phyloP scores from a whole-genome alignment of 805 yeast species.

The Starmerella ratchasimensis region DNA sequence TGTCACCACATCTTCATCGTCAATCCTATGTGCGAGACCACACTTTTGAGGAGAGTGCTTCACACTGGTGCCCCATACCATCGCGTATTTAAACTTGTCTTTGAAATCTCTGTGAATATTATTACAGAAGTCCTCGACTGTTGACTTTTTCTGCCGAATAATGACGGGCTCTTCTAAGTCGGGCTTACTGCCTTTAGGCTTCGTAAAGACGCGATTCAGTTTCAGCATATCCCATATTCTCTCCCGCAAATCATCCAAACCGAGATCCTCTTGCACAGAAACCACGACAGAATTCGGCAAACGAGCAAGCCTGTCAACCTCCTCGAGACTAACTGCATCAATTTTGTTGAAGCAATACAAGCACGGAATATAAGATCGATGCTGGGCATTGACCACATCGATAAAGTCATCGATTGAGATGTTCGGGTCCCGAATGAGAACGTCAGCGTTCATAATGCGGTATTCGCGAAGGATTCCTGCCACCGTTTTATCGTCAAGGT shows the following conservation, averaged over 20 bases:
- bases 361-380: conserved; percentile 80
- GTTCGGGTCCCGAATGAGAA: conserved; percentile 73
- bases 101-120: conserved; percentile 89
- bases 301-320: conserved; percentile 81
- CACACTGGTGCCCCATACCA: conserved; percentile 80
- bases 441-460: conserved; percentile 86
- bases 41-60: conserved; percentile 96
- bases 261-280: conserved; percentile 80
- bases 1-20: conserved; percentile 90
- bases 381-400: conserved; percentile 77
- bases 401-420: conserved; percentile 87
- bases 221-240: conserved; percentile 86
- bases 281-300: conserved; percentile 87
- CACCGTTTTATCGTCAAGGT: conserved; percentile 69
- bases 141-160: conserved; percentile 56
- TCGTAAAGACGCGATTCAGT: conserved; percentile 71
- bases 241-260: conserved; percentile 75
- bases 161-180: conserved; percentile 83
- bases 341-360: conserved; percentile 88
- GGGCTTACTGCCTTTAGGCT: conserved; percentile 66
- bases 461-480: conserved; percentile 68
- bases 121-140: conserved; percentile 81
- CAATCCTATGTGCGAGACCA: conserved; percentile 68
- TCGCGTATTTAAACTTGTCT: conserved; percentile 83
- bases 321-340: conserved; percentile 90